These are phyloP conservation scores for Exophiala xenobiotica DNA, from an alignment of 2,329 filamentous ascomycete genomes.

Conservation along the genomic window DNA sequence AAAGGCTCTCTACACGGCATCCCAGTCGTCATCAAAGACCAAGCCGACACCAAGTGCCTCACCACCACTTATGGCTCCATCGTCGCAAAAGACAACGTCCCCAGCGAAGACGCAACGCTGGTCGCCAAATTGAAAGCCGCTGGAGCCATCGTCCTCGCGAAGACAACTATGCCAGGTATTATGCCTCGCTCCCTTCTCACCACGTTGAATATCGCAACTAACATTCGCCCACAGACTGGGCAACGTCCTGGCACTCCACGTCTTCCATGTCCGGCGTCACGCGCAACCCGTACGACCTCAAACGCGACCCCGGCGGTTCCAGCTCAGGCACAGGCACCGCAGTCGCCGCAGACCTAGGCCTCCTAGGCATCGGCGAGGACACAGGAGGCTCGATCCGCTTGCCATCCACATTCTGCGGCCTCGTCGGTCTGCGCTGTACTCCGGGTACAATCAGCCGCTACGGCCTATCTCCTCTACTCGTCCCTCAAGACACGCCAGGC, in stretches of 20 bases:
- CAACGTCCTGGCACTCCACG: slow-evolving; percentile 61
- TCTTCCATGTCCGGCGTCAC: slow-evolving; percentile 65
- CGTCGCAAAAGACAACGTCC: slow-evolving; percentile 37
- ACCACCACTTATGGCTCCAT: slow-evolving; percentile 59
- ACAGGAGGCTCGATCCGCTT: slow-evolving; percentile 51
- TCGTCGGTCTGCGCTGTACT: slow-evolving; percentile 50
- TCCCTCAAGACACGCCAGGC: slow-evolving; percentile 20
- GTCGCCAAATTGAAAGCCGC: slow-evolving; percentile 51
- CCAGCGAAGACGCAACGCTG: slow-evolving; percentile 51
- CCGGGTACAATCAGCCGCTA: slow-evolving; percentile 48
- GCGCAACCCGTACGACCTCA: slow-evolving; percentile 62
- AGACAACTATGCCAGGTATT: slow-evolving; percentile 50
- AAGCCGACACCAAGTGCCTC: slow-evolving; percentile 58
- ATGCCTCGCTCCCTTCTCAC: too few relatives aligned
- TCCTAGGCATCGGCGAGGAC: slow-evolving; percentile 58
- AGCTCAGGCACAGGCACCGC: slow-evolving; percentile 64
- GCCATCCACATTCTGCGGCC: slow-evolving; percentile 43
- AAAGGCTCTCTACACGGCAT: slow-evolving; percentile 53
- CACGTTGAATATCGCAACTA: background rate
- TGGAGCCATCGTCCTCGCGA: slow-evolving; percentile 55
- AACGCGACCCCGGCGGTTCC: slow-evolving; percentile 63
- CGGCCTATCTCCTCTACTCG: slow-evolving; percentile 37
- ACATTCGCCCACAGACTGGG: slow-evolving; percentile 31
- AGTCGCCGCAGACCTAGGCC: slow-evolving; percentile 57
- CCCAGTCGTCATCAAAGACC: slow-evolving; percentile 60